Conservation (phyloP, 345 rosid genomes). For the Laguncularia racemosa region DNA sequence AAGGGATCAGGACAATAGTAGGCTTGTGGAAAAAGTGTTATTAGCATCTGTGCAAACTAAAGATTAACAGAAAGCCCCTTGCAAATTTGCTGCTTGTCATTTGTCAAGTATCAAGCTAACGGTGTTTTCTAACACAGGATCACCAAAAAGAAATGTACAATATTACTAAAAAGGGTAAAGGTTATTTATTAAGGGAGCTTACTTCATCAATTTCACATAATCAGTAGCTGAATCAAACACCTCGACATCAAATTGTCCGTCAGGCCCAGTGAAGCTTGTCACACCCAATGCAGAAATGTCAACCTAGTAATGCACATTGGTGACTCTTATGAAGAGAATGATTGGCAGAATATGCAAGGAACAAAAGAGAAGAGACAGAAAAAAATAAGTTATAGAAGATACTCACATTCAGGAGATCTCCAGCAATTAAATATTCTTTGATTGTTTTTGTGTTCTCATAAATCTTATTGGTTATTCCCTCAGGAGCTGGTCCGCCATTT, state of each 20-base stretch:
- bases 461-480: conserved; percentile 89
- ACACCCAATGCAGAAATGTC: conserved; percentile 66
- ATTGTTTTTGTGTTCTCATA: conserved; percentile 92
- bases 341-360: conserved; percentile 3
- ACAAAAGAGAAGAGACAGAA: not conserved
- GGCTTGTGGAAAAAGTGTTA: no score
- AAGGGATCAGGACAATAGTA: no score
- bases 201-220: conserved; percentile 91
- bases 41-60: no score
- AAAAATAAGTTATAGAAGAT: conserved; percentile 1
- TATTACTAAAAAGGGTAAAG: not conserved
- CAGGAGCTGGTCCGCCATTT: conserved; percentile 99
- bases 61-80: no score
- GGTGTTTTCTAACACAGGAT: not conserved
- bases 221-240: conserved; percentile 92
- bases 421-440: conserved; percentile 75
- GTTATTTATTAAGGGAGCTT: conserved; percentile 19
- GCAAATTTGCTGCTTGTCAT: no score
- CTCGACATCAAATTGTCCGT: conserved; percentile 87
- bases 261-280: conserved; percentile 68
- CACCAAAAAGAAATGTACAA: not conserved
- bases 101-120: no score
- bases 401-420: conserved; percentile 67
- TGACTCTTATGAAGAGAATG: not conserved
- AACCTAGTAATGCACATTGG: conserved; percentile 40